A percentile compares a stretch with the other conserved stretches of the same genome.
These are phyloP conservation scores for Paramecium caudatum DNA, from an alignment of 73 alveolate species.

Conservation along the genomic window DNA sequence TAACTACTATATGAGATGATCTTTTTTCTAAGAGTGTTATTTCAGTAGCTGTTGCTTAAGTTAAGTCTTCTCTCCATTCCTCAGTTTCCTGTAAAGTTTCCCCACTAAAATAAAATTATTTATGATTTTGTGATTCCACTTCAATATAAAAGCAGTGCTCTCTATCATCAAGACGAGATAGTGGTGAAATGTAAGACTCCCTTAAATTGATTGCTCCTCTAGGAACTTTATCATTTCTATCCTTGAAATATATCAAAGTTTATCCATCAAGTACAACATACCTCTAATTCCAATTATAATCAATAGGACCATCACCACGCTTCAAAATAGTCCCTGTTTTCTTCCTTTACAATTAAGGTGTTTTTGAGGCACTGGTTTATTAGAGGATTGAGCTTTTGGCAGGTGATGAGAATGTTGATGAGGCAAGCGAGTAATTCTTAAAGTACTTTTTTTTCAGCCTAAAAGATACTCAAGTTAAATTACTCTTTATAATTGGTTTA, in stretches of 20 bases:
- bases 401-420: slow-evolving; percentile 51
- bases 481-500: slow-evolving; percentile 68
- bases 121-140: slow-evolving; percentile 36
- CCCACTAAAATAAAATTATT: slow-evolving; percentile 71
- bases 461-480: neutral
- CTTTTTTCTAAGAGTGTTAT: neutral
- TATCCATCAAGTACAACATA: slow-evolving; percentile 73
- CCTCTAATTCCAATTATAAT: slow-evolving; percentile 75
- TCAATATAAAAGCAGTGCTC: slow-evolving; percentile 75
- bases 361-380: slow-evolving; percentile 10
- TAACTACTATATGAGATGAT: neutral
- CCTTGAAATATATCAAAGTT: slow-evolving; percentile 68
- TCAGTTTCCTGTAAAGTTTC: slow-evolving; percentile 70
- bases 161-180: slow-evolving; percentile 50
- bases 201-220: slow-evolving; percentile 74
- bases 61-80: slow-evolving; percentile 72
- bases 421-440: neutral
- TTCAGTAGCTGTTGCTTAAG: slow-evolving; percentile 61
- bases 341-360: slow-evolving; percentile 16
- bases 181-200: slow-evolving; percentile 63
- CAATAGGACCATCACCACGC: slow-evolving; percentile 76
- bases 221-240: slow-evolving; percentile 70
- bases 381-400: slow-evolving; percentile 25
- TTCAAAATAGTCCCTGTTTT: slow-evolving; percentile 64
- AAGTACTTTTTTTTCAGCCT: neutral